These are phyloP conservation scores for Sporothrix humicola DNA, from an alignment of 2,329 filamentous ascomycete species.

Conservation along the genomic window DNA sequence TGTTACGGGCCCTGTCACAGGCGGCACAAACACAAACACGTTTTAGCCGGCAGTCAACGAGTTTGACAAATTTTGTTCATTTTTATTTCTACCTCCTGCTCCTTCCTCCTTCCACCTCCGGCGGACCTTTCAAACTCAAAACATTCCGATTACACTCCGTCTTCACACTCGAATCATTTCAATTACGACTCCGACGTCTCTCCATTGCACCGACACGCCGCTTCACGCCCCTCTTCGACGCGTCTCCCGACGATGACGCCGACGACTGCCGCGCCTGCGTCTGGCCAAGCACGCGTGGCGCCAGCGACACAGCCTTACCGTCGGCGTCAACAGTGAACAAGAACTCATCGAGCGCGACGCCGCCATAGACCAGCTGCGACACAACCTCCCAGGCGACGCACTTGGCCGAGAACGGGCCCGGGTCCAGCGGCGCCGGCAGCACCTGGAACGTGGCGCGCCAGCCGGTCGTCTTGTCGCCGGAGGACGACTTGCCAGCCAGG, in stretches of 20 bases:
- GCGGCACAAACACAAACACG: neutral
- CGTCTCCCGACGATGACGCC: no score
- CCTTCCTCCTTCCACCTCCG: neutral
- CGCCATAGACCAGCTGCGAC: constrained; percentile 19
- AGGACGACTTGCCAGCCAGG: neutral
- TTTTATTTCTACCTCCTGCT: no score
- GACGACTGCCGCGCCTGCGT: neutral
- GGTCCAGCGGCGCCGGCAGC: neutral
- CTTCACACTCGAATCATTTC: neutral
- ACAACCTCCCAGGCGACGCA: constrained; percentile 26
- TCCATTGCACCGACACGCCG: neutral
- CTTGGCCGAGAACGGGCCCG: neutral
- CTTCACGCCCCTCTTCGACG: neutral
- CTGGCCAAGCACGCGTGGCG: constrained; percentile 18
- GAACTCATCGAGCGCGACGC: constrained; percentile 30
- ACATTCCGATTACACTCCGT: no score
- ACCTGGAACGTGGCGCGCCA: constrained; percentile 30
- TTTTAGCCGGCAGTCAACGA: neutral
- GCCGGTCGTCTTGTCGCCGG: neutral
- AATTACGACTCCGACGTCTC: neutral
- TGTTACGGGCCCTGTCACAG: neutral
- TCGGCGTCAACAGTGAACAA: constrained; percentile 11
- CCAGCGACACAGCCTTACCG: constrained; percentile 8
- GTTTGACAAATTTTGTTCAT: no score
- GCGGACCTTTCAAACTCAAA: neutral